Percentiles rank a stretch among this genome's conserved stretches.
Conservation (phyloP, 169 alveolate genomes). For the Plasmodium berghei region DNA sequence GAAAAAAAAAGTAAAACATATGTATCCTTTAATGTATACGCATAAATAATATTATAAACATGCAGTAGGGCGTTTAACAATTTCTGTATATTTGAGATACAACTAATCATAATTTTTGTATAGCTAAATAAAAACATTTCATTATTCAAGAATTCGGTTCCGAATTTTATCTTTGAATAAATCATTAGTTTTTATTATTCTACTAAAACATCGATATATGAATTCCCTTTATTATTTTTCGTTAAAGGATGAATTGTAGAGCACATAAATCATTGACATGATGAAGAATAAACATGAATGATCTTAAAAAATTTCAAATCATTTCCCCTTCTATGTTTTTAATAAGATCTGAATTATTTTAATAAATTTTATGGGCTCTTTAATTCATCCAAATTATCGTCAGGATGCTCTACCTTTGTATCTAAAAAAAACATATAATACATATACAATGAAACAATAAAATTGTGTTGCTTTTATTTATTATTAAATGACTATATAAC, state of each 20-base stretch:
- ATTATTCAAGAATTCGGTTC: conserved; percentile 43
- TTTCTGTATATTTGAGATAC: no score
- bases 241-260: conserved; percentile 55
- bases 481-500: conserved; percentile 14
- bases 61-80: no score
- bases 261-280: conserved; percentile 17
- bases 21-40: no score
- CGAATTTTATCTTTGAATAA: conserved; percentile 68
- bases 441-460: background rate
- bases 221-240: background rate
- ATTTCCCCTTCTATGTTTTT: conserved; percentile 10
- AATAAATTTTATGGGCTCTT: conserved; percentile 32
- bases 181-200: conserved; percentile 74
- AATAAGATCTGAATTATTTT: background rate
- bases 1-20: no score
- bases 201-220: conserved; percentile 22
- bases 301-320: conserved; percentile 8
- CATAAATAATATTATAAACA: no score
- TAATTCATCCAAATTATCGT: conserved; percentile 76
- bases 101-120: background rate
- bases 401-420: conserved; percentile 48
- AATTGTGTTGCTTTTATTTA: background rate
- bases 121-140: conserved; percentile 76
- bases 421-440: conserved; percentile 27
- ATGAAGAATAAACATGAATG: background rate